Base-by-base conservation (phyloP, 129 eudicot genomes). In the Pittosporum tobira region DNA sequence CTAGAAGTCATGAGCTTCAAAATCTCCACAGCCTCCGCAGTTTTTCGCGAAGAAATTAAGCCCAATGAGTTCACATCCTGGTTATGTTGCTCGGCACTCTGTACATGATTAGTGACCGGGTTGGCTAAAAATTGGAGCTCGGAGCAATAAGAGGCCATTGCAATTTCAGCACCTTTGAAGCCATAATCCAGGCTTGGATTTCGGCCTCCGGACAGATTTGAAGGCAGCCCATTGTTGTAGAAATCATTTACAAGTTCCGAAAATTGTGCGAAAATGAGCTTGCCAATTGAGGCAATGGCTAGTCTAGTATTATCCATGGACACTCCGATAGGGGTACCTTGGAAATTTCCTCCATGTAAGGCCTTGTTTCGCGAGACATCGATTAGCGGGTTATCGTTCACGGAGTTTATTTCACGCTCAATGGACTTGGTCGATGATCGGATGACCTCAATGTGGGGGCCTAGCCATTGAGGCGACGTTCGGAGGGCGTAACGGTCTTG, bases 401-500 rank as follows among this genome's bases (percentile, higher is more conserved):
- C 91, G 6, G 91, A 83, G 58, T 84, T 84, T 23, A 84, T 79
- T 65, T 84, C 93, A 5, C 93, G 37, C 47, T 84, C 93, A 28
- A 84, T 84, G 20, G 79, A 66, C 46, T 76, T 79, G 2, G 87
- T 84, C 0, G 93, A 65, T 28, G 79, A 28, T 18, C 93, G 76
- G 43, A 84, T 79, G 48, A 84, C 93, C 27, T 84, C 93, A 8
- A 84, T 79, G n/a, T 67, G 81, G 2, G 93, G 93, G 51, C 93
- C 87, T 5, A 84, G 75, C 93, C 93, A 80, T 59, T 84, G 84
- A 0, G 87, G 94, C 1, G 87, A 84, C 0, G 87, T 84, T 15
- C 94, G 78, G 23, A 84, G 94, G 9, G 94, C 94, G 8, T 84
- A 84, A 0, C 94, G 75, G 38, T 84, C 94, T 71, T 80, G 87